These are phyloP conservation scores for Schizothecium vesticola DNA, from an alignment of 495 filamentous ascomycete species.

Conservation along the genomic window DNA sequence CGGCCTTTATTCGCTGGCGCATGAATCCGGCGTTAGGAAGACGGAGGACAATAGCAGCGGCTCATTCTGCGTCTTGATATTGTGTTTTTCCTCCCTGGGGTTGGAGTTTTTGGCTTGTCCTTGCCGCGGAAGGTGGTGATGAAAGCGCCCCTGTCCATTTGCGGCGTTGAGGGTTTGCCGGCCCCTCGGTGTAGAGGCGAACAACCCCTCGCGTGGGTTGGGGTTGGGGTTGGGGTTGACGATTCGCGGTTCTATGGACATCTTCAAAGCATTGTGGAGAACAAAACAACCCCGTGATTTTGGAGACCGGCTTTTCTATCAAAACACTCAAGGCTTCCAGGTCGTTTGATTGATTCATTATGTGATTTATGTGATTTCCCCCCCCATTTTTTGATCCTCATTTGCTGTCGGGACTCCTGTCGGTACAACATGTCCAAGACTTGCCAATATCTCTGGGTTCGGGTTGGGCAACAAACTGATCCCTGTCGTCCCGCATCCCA, in stretches of 20 bases:
- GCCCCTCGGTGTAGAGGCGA: not conserved
- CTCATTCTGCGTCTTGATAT: not conserved
- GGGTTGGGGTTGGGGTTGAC: not conserved
- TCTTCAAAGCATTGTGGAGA: not conserved
- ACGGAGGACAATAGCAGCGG: not conserved
- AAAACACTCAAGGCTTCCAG: not conserved
- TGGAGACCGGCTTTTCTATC: not conserved
- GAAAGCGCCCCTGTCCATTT: slow-evolving; percentile 3
- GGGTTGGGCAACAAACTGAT: not conserved
- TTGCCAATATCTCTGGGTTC: not conserved
- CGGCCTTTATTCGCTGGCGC: slow-evolving; percentile 13
- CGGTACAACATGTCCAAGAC: not conserved
- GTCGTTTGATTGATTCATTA: not conserved
- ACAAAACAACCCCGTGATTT: slow-evolving; percentile 1
- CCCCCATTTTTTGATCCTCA: slow-evolving; percentile 1
- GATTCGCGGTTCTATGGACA: too few relatives aligned
- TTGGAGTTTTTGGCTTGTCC: not conserved
- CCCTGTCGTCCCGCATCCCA: not conserved
- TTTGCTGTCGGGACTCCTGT: not conserved
- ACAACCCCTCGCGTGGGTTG: not conserved
- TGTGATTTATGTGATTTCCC: not conserved
- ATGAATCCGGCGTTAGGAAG: not conserved
- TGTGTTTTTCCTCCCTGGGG: not conserved
- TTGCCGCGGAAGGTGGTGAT: not conserved
- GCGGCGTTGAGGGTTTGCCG: not conserved